These are phyloP conservation scores for Beauveria sp. DNA, from an alignment of 2,329 filamentous ascomycete genomes.

Conservation along the genomic window DNA sequence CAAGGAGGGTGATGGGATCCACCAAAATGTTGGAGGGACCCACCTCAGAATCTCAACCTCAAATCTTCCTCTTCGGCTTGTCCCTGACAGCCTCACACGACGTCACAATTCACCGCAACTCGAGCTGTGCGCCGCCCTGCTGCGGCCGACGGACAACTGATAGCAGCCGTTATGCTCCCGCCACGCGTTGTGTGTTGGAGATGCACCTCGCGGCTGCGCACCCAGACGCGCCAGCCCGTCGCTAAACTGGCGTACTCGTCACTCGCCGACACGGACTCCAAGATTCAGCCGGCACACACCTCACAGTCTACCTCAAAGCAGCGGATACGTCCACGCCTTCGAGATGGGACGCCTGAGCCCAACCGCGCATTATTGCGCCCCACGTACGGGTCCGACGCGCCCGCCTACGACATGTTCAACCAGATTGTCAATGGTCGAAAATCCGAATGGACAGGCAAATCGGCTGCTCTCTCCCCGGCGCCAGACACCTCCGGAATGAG, in stretches of 20 bases:
- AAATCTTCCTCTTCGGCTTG: neutral
- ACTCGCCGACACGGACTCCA: neutral
- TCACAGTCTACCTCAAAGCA: neutral
- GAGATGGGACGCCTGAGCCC: neutral
- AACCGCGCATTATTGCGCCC: neutral
- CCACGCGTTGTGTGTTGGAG: conserved; percentile 28
- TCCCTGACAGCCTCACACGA: neutral
- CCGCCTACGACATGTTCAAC: conserved; percentile 10
- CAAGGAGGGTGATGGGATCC: neutral
- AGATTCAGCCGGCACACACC: neutral
- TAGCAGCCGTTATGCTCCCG: conserved; percentile 24
- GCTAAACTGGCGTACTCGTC: conserved; percentile 8
- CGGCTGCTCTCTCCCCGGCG: neutral
- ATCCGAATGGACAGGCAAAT: neutral
- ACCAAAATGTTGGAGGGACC: neutral
- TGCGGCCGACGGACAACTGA: neutral
- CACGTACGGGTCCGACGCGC: neutral
- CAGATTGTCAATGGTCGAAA: conserved; percentile 6
- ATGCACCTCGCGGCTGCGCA: conserved; percentile 24
- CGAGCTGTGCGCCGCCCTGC: neutral
- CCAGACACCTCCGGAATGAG: neutral
- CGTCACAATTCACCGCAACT: neutral
- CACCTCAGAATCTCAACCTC: conserved; percentile 3
- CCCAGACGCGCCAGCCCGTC: conserved; percentile 6
- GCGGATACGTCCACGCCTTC: neutral